Conservation (phyloP, 352 stramenopile species). For the Phytophthora agathidicida region DNA sequence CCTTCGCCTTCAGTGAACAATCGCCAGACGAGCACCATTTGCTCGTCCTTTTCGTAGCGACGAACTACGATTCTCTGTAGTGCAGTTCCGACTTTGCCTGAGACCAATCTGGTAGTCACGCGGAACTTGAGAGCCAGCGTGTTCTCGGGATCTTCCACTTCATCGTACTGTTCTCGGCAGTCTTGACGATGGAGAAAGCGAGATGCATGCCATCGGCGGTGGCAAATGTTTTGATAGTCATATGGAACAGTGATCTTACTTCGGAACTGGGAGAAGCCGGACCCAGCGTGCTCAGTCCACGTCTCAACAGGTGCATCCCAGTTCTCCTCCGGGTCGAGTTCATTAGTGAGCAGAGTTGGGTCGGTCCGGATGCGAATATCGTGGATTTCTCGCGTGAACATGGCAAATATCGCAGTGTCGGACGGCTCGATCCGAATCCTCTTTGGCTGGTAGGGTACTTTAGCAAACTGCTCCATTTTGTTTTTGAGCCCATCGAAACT, state of each 20-base stretch:
- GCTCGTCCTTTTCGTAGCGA: constrained; percentile 43
- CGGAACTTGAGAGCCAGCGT: constrained; percentile 1
- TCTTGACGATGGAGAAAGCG: too few relatives aligned
- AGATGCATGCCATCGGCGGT: too few relatives aligned
- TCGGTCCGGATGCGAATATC: not conserved
- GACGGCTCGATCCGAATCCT: not conserved
- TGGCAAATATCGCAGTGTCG: not conserved
- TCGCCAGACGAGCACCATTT: constrained; percentile 53
- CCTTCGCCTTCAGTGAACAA: constrained; percentile 38
- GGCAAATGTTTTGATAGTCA: too few relatives aligned
- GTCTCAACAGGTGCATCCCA: too few relatives aligned
- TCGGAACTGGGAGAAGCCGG: too few relatives aligned
- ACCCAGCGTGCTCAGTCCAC: not conserved
- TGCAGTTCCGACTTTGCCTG: not conserved
- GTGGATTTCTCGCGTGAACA: constrained; percentile 3
- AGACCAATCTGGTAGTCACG: not conserved
- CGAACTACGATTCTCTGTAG: constrained; percentile 27
- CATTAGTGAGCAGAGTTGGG: not conserved
- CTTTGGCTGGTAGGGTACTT: not conserved
- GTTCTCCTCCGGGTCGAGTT: too few relatives aligned
- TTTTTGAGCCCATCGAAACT: too few relatives aligned
- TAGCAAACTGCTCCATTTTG: not conserved
- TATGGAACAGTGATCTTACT: too few relatives aligned
- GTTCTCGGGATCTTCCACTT: not conserved
- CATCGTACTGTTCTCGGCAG: not conserved